A percentile compares a stretch with the other conserved stretches of the same genome.
phyloP scores from a whole-genome alignment of 148 eudicot genomes.

The Cornus suecica region DNA sequence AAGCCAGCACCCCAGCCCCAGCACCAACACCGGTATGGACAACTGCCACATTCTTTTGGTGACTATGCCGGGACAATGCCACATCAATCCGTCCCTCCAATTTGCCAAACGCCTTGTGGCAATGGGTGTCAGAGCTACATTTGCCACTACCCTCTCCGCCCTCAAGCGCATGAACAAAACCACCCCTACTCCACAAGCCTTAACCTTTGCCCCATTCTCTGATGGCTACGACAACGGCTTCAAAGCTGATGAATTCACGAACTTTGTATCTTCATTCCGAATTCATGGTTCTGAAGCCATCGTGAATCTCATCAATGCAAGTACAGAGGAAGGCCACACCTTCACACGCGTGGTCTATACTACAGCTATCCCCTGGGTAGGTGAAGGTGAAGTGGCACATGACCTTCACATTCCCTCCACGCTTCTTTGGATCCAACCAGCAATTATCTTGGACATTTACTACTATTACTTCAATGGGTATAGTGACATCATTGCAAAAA shows the following conservation, averaged over 20 bases:
- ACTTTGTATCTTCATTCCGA: conserved; percentile 16
- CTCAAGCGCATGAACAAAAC: conserved; percentile 13
- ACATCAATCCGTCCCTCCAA: no score
- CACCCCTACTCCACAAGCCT: background rate
- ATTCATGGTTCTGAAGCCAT: conserved; percentile 17
- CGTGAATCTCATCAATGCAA: conserved; percentile 8
- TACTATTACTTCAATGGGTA: conserved; percentile 40
- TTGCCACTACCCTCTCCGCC: conserved; percentile 36
- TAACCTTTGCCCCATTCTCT: no score
- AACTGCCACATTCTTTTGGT: conserved; percentile 32
- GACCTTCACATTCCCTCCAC: conserved; percentile 33
- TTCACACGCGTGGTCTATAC: conserved; percentile 37
- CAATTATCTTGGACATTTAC: conserved; percentile 36
- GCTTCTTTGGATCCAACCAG: no score
- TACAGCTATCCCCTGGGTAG: conserved; percentile 37
- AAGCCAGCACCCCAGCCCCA: no score
- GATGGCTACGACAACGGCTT: conserved; percentile 37
- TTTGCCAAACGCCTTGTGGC: no score
- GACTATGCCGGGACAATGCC: conserved; percentile 47
- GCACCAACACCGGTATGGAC: background rate
- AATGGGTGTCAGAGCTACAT: conserved; percentile 41
- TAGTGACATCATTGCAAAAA: conserved; percentile 8
- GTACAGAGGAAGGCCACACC: conserved; percentile 20
- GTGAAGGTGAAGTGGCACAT: conserved; percentile 36
- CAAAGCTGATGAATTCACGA: background rate